Evolutionary conservation across 768 basidiomycete species (phyloP).

Genomic region (Amanita rimosa): DNA sequence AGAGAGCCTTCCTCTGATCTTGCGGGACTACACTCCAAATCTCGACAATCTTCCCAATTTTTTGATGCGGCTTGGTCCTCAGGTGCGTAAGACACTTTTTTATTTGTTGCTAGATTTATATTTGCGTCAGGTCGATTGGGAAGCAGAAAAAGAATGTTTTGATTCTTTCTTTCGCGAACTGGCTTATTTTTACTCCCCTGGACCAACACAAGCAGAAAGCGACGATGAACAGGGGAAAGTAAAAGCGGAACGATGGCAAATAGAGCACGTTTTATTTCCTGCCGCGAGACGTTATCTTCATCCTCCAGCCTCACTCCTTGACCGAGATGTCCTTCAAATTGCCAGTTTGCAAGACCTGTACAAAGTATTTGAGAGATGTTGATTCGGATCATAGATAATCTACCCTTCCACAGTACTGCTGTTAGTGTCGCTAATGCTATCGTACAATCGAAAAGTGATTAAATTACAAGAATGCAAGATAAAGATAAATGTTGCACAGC

Average conservation of each 20-base stretch:
- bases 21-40: slow-evolving; percentile 85
- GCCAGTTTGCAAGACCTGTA: slow-evolving; percentile 89
- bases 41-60: slow-evolving; percentile 84
- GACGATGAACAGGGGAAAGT: slow-evolving; percentile 27
- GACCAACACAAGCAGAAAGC: slow-evolving; percentile 21
- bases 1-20: slow-evolving; percentile 70
- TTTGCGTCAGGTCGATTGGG: slow-evolving; percentile 46
- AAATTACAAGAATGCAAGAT: slow-evolving; percentile 6
- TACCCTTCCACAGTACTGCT: not conserved
- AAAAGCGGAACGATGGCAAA: slow-evolving; percentile 69
- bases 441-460: not conserved
- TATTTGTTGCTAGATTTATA: not conserved
- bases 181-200: slow-evolving; percentile 82
- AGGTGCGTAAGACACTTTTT: slow-evolving; percentile 32
- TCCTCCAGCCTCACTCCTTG: slow-evolving; percentile 56
- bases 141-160: slow-evolving; percentile 77
- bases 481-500: slow-evolving; percentile 7
- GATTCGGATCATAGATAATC: slow-evolving; percentile 10
- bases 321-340: slow-evolving; percentile 72
- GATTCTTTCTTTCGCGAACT: slow-evolving; percentile 77
- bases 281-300: slow-evolving; percentile 67
- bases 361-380: slow-evolving; percentile 91
- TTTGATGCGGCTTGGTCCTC: slow-evolving; percentile 86
- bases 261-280: slow-evolving; percentile 87
- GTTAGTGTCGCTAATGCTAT: not conserved